Percentiles rank a stretch among this genome's conserved stretches.
Evolutionary conservation across 352 stramenopile species (phyloP).

Genomic region (Phytophthora quininea): DNA sequence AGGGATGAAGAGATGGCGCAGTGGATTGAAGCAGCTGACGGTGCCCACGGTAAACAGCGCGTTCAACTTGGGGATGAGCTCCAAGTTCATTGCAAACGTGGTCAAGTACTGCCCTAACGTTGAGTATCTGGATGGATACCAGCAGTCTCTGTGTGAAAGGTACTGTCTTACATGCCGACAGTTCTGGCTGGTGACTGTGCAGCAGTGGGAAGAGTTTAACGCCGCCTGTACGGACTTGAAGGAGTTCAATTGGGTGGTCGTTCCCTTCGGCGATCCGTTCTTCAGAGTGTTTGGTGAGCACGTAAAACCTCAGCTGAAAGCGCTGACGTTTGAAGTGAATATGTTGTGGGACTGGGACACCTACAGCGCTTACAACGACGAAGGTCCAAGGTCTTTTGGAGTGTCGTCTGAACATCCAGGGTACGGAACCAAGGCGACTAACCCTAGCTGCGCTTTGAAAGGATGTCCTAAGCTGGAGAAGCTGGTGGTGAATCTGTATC

Average conservation of each 20-base stretch:
- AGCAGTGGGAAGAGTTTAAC: conserved; percentile 5
- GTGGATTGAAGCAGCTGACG: conserved; percentile 22
- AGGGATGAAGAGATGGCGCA: not conserved
- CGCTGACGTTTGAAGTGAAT: conserved; percentile 27
- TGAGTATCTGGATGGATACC: conserved; percentile 25
- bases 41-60: conserved; percentile 4
- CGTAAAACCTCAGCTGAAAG: conserved; percentile 24
- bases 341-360: conserved; percentile 36
- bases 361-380: conserved; percentile 17
- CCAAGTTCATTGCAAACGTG: conserved; percentile 20
- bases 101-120: conserved; percentile 18
- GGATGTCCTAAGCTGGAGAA: conserved; percentile 24
- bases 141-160: conserved; percentile 23
- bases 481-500: conserved; percentile 32
- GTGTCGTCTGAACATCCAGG: not conserved
- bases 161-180: conserved; percentile 24
- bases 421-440: conserved; percentile 16
- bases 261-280: conserved; percentile 26
- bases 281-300: conserved; percentile 32
- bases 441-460: conserved; percentile 17
- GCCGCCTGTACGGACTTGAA: conserved; percentile 15
- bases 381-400: not conserved
- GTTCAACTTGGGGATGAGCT: not conserved
- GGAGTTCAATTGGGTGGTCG: conserved; percentile 31
- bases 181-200: conserved; percentile 13